Conservation (phyloP, 2,329 filamentous ascomycete species). For the Lecanosticta acicola region DNA sequence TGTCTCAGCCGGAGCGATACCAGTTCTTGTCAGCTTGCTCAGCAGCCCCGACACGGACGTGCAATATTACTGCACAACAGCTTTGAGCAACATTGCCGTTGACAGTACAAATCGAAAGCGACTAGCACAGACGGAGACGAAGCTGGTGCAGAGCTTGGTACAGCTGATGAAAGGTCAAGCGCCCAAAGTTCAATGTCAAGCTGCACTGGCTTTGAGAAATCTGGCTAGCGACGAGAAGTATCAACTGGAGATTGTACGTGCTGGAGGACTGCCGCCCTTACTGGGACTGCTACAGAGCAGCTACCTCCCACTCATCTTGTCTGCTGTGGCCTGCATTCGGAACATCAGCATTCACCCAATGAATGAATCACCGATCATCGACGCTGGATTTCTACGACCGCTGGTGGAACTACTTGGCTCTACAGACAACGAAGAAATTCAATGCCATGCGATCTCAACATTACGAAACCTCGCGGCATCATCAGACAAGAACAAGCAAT, state of each 20-base stretch:
- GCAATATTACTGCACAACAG: conserved; percentile 98
- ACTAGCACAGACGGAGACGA: conserved; percentile 82
- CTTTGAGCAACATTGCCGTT: conserved; percentile 96
- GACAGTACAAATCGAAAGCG: conserved; percentile 86
- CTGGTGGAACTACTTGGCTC: conserved; percentile 89
- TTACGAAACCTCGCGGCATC: conserved; percentile 91
- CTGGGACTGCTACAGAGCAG: conserved; percentile 88
- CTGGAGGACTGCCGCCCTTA: conserved; percentile 76
- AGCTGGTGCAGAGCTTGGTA: conserved; percentile 87
- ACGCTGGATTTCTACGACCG: conserved; percentile 90
- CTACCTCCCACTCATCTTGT: conserved; percentile 91
- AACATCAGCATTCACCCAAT: conserved; percentile 98
- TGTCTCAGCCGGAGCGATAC: conserved; percentile 95
- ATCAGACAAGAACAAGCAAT: conserved; percentile 93
- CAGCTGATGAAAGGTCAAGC: conserved; percentile 96
- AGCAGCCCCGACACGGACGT: conserved; percentile 93
- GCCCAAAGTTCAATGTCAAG: conserved; percentile 96
- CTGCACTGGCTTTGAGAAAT: conserved; percentile 87
- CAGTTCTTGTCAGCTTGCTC: conserved; percentile 89
- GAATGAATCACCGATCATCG: conserved; percentile 98
- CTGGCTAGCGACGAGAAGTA: conserved; percentile 98
- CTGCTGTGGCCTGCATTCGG: conserved; percentile 93
- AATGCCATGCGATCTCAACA: conserved; percentile 97
- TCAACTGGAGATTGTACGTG: conserved; percentile 92
- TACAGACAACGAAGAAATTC: conserved; percentile 97